Conservation (phyloP, 257 asterid species). For the Galeopsis tetrahit region DNA sequence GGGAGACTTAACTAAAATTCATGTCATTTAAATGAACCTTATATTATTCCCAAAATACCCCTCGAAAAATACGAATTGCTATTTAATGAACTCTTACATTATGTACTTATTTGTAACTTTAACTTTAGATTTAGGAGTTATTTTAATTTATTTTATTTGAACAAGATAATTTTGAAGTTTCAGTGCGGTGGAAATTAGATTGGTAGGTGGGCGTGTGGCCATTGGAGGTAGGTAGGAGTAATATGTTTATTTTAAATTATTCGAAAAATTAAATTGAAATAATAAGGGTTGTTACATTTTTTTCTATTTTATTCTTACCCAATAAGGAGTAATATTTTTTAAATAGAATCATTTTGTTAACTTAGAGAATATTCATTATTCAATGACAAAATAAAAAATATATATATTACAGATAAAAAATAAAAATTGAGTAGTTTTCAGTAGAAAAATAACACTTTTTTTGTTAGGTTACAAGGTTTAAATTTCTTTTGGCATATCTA, state of each 20-base stretch:
- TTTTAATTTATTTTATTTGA: background rate
- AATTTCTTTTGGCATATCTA: background rate
- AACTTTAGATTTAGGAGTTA: background rate
- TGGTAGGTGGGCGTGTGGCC: constrained; percentile 20
- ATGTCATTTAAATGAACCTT: constrained; percentile 44
- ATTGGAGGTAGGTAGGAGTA: constrained; percentile 20
- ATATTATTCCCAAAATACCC: background rate
- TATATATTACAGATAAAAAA: too few relatives aligned
- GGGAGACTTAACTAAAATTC: constrained; percentile 8
- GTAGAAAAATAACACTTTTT: too few relatives aligned
- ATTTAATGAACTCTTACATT: too few relatives aligned
- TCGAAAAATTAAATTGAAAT: background rate
- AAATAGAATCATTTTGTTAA: too few relatives aligned
- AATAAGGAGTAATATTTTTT: too few relatives aligned
- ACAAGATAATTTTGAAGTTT: background rate
- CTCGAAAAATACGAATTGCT: background rate
- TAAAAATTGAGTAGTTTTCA: too few relatives aligned
- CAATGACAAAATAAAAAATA: too few relatives aligned
- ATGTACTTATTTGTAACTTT: background rate
- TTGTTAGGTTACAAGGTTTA: too few relatives aligned
- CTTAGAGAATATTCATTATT: too few relatives aligned
- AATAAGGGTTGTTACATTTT: too few relatives aligned
- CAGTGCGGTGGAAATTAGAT: background rate
- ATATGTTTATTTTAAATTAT: background rate
- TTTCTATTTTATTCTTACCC: too few relatives aligned